These are phyloP conservation scores for Citrus trifoliata DNA, from an alignment of 345 rosid species.

Conservation along the genomic window DNA sequence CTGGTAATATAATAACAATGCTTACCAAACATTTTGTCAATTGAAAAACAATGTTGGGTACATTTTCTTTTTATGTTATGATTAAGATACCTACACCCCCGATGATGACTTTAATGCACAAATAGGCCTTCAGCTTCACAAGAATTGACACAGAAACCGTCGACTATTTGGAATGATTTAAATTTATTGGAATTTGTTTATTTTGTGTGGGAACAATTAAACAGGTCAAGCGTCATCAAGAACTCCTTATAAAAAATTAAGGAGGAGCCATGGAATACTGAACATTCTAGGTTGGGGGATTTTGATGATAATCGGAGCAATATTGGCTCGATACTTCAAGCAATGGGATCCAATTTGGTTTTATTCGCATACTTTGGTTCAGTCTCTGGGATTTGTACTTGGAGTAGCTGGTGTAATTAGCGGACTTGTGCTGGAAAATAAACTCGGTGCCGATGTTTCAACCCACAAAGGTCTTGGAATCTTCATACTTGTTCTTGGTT, in stretches of 20 bases:
- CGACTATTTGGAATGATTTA: not conserved
- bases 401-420: slow-evolving; percentile 58
- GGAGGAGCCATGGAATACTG: slow-evolving; percentile 70
- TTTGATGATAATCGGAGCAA: slow-evolving; percentile 57
- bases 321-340: slow-evolving; percentile 55
- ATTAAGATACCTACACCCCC: not conserved
- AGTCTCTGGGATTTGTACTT: slow-evolving; percentile 42
- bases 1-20: not conserved
- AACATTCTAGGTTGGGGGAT: slow-evolving; percentile 82
- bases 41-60: not conserved
- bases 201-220: too few relatives aligned
- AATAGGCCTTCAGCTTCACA: not conserved
- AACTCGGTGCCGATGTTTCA: slow-evolving; percentile 36
- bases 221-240: slow-evolving; percentile 34
- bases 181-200: not conserved
- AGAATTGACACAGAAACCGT: not conserved
- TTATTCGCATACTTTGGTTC: slow-evolving; percentile 52
- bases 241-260: slow-evolving; percentile 34
- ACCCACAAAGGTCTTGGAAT: slow-evolving; percentile 66
- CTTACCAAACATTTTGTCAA: too few relatives aligned
- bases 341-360: slow-evolving; percentile 77
- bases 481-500: slow-evolving; percentile 69
- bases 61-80: not conserved
- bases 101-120: not conserved
- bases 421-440: slow-evolving; percentile 58